Evolutionary conservation across 768 basidiomycete species (phyloP), one percentile per base, ranked within the genome.

Genomic region (Tulasnella sp.): DNA sequence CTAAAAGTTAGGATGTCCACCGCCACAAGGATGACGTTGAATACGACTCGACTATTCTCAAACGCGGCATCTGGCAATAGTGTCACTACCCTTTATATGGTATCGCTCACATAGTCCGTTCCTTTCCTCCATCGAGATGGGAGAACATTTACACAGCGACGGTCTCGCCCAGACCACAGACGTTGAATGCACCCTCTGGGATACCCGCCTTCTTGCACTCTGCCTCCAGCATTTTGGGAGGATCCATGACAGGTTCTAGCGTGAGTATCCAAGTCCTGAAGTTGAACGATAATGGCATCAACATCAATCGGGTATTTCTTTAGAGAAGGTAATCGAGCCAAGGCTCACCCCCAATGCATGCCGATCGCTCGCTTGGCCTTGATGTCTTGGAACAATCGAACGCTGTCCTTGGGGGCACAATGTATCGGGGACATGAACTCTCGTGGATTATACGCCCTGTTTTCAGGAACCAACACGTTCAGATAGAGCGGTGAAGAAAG

Each of bases 331-430:
- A 15, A 7, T 15, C 7, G 34, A 38, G 5, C 5, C 5, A 38
- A 7, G 34, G 25, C 25, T 27, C 22, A 45, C 44, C 56, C 48
- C 82, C 82, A 85, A 67, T 84, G 84, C 77, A 85, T 85, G 0
- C 78, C 84, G 5, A 86, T 65, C 0, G 80, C 84, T 59, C 73
- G 75, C 69, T 77, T 75, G 34, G 83, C 79, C 48, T 71, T 71
- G 42, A 83, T 71, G 65, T 87, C 84, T 63, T 76, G 71, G 74
- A 84, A 86, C 1, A 87, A 72, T 22, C 75, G 70, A 3, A 87
- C 84, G 34, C 82, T 78, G 66, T 87, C 85, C 49, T 79, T 75
- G 1, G 86, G 86, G 0, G 78, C 76, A 56, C 77, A 79, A 68
- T 87, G 84, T 10, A 85, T 71, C n/a, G 76, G 70, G 11, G 76